These are phyloP conservation scores for Pseudogymnoascus sp. DNA, from an alignment of 2,329 filamentous ascomycete genomes.

Conservation along the genomic window DNA sequence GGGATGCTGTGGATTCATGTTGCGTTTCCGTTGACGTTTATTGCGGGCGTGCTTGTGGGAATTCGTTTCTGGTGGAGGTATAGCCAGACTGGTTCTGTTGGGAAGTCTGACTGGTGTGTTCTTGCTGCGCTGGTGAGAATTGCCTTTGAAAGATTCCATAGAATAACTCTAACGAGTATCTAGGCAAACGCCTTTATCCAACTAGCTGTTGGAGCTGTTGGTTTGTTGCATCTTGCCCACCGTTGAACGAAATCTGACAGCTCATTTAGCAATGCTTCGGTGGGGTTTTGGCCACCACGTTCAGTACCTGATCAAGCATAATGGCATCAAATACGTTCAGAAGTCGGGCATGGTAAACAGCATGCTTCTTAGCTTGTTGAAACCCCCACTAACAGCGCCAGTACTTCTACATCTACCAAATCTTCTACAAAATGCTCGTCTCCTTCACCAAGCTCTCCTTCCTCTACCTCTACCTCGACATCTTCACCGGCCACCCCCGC, in stretches of 20 bases:
- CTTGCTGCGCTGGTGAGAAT: neutral
- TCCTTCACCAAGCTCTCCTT: conserved; percentile 15
- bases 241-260: neutral
- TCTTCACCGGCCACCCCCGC: conserved; percentile 12
- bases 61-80: neutral
- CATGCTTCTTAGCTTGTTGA: neutral
- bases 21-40: neutral
- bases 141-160: no score
- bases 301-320: conserved; percentile 3
- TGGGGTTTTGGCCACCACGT: conserved; percentile 16
- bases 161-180: neutral
- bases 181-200: neutral
- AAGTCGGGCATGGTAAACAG: neutral
- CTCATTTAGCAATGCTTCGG: conserved; percentile 11
- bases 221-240: neutral
- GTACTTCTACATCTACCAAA: conserved; percentile 17
- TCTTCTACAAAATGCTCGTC: conserved; percentile 14
- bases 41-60: neutral
- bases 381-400: neutral
- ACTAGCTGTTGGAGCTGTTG: neutral
- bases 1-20: neutral
- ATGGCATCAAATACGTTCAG: neutral
- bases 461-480: conserved; percentile 14
- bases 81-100: neutral
- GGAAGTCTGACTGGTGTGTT: neutral